Percentiles rank a stretch among this genome's conserved stretches.
phyloP scores from a whole-genome alignment of 306 rosid genomes.

The Vigna nakashimae region DNA sequence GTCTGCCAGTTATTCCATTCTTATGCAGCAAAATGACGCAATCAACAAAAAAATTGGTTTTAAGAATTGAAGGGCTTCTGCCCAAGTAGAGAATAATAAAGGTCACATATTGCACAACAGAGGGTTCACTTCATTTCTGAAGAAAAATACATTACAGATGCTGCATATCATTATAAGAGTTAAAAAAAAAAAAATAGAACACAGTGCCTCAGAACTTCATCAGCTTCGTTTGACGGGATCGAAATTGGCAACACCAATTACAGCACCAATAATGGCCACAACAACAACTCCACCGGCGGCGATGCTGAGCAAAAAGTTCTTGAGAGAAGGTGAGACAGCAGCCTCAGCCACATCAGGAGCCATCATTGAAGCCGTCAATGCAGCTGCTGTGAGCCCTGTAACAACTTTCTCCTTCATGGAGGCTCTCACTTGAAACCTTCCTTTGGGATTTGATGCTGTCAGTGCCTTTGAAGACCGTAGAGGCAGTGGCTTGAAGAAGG shows the following conservation, averaged over 20 bases:
- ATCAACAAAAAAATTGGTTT: constrained; percentile 18
- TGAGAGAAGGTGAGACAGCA: constrained; percentile 85
- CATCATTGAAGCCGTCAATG: constrained; percentile 78
- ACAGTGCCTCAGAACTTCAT: constrained; percentile 39
- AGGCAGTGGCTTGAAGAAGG: constrained; percentile 70
- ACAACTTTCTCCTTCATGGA: constrained; percentile 91
- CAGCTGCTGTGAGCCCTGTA: constrained; percentile 76
- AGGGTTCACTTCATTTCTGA: constrained; percentile 45
- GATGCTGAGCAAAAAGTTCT: constrained; percentile 97
- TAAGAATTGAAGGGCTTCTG: constrained; percentile 46
- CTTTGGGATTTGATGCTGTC: constrained; percentile 48
- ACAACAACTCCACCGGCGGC: constrained; percentile 84
- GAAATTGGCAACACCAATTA: constrained; percentile 84
- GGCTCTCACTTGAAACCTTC: constrained; percentile 65
- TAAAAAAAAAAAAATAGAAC: background rate
- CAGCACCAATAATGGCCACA: constrained; percentile 69
- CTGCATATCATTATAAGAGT: constrained; percentile 40
- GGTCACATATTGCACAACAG: constrained; percentile 51
- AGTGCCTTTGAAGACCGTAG: constrained; percentile 52
- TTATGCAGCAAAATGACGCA: constrained; percentile 28
- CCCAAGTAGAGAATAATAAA: constrained; percentile 36
- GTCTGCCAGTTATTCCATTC: constrained; percentile 35
- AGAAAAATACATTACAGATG: constrained; percentile 43
- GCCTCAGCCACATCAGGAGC: constrained; percentile 94
- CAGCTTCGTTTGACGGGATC: constrained; percentile 91